phyloP scores from a whole-genome alignment of 2,329 filamentous ascomycete species.

The Xylariaceae sp. region DNA sequence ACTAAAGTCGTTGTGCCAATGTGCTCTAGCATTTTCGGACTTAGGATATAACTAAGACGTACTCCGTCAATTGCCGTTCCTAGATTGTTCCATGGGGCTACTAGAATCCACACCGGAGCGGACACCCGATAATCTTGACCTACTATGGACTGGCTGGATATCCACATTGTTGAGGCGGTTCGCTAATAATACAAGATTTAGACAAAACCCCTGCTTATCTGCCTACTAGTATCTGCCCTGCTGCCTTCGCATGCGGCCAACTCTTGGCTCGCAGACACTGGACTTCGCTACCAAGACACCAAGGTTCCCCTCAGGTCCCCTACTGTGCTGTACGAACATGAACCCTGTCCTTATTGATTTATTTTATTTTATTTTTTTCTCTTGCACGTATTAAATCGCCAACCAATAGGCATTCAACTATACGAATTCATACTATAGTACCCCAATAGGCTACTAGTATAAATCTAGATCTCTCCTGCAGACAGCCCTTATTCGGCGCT shows the following conservation, averaged over 20 bases:
- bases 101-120: neutral
- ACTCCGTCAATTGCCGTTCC: neutral
- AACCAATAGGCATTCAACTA: constrained; percentile 2
- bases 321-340: neutral
- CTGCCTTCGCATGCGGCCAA: neutral
- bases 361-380: constrained; percentile 6
- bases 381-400: neutral
- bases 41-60: neutral
- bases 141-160: neutral
- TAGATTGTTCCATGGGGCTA: neutral
- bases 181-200: neutral
- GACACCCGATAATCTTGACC: neutral
- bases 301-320: neutral
- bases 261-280: neutral
- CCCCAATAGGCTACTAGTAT: too few relatives aligned
- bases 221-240: neutral
- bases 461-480: too few relatives aligned
- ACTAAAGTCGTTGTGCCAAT: neutral
- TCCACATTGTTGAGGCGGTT: neutral
- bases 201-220: neutral
- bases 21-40: neutral
- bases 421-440: too few relatives aligned
- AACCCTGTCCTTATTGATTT: neutral
- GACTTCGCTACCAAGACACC: too few relatives aligned
- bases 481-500: too few relatives aligned